Evolutionary conservation across 148 eudicot genomes (phyloP).

Genomic region (Polygonum aviculare): DNA sequence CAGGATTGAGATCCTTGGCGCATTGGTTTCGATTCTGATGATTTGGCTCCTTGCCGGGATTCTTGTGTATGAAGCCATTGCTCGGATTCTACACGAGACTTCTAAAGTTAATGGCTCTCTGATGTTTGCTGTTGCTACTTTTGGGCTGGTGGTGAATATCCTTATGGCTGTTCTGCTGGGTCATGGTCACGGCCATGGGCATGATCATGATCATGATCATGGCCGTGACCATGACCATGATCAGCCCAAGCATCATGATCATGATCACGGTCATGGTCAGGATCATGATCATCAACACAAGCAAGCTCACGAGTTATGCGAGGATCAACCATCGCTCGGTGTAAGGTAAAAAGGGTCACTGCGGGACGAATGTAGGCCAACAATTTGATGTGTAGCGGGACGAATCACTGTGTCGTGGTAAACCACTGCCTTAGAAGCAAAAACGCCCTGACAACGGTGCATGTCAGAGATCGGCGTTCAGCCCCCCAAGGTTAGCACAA

Average conservation of each 20-base stretch:
- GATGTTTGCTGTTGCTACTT: constrained; percentile 51
- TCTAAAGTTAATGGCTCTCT: constrained; percentile 49
- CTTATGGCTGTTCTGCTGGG: constrained; percentile 42
- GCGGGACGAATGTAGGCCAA: too few relatives aligned
- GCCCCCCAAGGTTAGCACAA: too few relatives aligned
- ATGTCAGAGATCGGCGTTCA: too few relatives aligned
- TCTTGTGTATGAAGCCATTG: constrained; percentile 55
- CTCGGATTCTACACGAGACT: constrained; percentile 30
- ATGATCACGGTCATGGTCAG: too few relatives aligned
- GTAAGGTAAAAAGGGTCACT: too few relatives aligned
- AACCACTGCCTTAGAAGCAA: too few relatives aligned
- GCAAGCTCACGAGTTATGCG: constrained; percentile 21
- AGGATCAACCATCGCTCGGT: constrained; percentile 31
- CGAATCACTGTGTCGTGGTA: too few relatives aligned
- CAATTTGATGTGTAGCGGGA: too few relatives aligned
- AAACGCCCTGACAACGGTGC: too few relatives aligned
- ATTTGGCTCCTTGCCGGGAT: constrained; percentile 66
- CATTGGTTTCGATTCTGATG: constrained; percentile 50
- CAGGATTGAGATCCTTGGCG: constrained; percentile 54
- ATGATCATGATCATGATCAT: constrained; percentile 21
- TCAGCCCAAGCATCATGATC: constrained; percentile 18
- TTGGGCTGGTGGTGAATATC: constrained; percentile 47
- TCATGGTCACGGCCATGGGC: constrained; percentile 44
- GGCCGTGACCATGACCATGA: constrained; percentile 17
- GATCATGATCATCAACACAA: constrained; percentile 17